Evolutionary conservation across 2,329 filamentous ascomycete species (phyloP).

Genomic region (Hypoxylon rubiginosum): DNA sequence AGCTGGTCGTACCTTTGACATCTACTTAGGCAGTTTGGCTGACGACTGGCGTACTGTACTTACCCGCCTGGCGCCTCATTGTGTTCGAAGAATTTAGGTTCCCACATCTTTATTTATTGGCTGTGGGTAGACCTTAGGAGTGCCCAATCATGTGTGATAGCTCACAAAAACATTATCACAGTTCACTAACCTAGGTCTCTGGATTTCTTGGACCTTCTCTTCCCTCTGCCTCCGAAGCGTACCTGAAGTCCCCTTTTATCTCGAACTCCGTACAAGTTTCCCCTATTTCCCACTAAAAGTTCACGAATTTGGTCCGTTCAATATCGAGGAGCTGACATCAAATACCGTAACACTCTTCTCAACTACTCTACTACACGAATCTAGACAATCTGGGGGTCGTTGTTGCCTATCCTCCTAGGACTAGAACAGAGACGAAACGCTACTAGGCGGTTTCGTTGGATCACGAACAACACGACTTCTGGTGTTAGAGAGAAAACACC

Average conservation of each 20-base stretch:
- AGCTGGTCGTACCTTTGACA: slow-evolving; percentile 54
- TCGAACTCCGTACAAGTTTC: slow-evolving; percentile 35
- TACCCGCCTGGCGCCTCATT: slow-evolving; percentile 51
- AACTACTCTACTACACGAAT: slow-evolving; percentile 12
- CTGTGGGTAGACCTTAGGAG: slow-evolving; percentile 50
- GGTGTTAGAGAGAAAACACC: slow-evolving; percentile 12
- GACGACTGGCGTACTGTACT: slow-evolving; percentile 58
- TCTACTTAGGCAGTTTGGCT: slow-evolving; percentile 50
- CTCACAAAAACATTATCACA: slow-evolving; percentile 58
- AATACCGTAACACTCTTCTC: slow-evolving; percentile 18
- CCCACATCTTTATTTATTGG: slow-evolving; percentile 58
- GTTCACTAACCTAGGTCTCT: slow-evolving; percentile 55
- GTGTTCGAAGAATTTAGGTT: slow-evolving; percentile 47
- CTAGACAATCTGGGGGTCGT: slow-evolving; percentile 13
- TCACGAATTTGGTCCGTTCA: slow-evolving; percentile 18
- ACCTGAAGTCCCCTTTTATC: slow-evolving; percentile 43
- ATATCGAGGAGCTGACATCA: slow-evolving; percentile 17
- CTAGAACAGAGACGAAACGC: slow-evolving; percentile 26
- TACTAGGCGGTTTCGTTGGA: slow-evolving; percentile 30
- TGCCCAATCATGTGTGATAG: slow-evolving; percentile 62
- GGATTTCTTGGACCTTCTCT: slow-evolving; percentile 45
- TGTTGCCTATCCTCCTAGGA: slow-evolving; percentile 9
- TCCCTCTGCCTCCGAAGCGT: slow-evolving; percentile 51
- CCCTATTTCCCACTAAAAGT: slow-evolving; percentile 35
- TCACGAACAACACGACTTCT: slow-evolving; percentile 31